These are phyloP conservation scores for Clausena lansium DNA, from an alignment of 345 rosid species.

Conservation along the genomic window DNA sequence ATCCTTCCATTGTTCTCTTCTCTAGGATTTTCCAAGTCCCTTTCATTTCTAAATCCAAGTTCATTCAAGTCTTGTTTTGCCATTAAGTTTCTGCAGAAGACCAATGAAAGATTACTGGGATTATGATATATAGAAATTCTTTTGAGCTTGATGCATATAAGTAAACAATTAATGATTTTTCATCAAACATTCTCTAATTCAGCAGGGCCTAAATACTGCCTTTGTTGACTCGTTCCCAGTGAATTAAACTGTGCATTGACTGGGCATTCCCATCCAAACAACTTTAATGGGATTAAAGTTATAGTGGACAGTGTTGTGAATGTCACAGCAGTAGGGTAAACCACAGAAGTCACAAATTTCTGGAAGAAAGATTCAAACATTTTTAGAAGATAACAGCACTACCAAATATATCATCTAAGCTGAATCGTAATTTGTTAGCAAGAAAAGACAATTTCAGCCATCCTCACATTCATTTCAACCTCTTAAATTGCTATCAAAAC, in stretches of 20 bases:
- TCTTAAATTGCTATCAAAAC: neutral
- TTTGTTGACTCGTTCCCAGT: neutral
- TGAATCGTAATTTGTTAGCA: neutral
- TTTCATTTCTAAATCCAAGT: conserved; percentile 67
- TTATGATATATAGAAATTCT: neutral
- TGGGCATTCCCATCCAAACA: neutral
- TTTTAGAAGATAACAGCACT: neutral
- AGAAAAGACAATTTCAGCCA: neutral
- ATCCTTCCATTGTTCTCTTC: conserved; percentile 23
- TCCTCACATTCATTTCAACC: neutral
- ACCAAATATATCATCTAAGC: neutral
- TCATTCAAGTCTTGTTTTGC: conserved; percentile 85
- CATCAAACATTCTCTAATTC: neutral
- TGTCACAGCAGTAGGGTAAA: neutral
- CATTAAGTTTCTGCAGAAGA: conserved; percentile 76
- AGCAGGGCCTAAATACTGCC: neutral
- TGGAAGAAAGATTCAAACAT: neutral
- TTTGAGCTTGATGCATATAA: neutral
- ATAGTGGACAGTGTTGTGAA: neutral
- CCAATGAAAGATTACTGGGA: neutral
- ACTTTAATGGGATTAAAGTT: neutral
- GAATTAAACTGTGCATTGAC: neutral
- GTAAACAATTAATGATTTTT: neutral
- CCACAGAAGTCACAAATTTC: neutral
- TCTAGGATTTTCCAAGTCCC: conserved; percentile 29